A percentile compares a stretch with the other conserved stretches of the same genome.
These are phyloP conservation scores for Colletotrichum spinosum DNA, from an alignment of 2,329 filamentous ascomycete genomes.

Conservation along the genomic window DNA sequence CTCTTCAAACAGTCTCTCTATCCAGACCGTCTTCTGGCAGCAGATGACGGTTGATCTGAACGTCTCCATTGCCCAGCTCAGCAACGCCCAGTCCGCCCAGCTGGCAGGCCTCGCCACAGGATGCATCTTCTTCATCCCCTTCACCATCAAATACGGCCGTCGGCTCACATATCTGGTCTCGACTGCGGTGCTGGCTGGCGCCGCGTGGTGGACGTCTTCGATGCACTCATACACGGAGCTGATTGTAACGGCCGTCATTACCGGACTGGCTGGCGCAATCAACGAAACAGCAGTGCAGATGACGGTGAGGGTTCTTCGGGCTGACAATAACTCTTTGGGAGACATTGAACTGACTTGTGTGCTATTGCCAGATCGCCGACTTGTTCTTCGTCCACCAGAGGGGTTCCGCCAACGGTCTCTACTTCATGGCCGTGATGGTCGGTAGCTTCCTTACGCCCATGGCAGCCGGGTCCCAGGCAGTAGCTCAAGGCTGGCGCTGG, in stretches of 20 bases:
- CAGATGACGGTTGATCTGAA: constrained; percentile 47
- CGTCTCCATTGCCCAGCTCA: constrained; percentile 43
- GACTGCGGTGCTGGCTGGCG: constrained; percentile 33
- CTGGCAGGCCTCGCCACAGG: constrained; percentile 47
- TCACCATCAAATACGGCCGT: constrained; percentile 49
- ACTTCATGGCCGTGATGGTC: constrained; percentile 46
- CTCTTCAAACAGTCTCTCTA: constrained; percentile 23
- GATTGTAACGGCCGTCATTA: constrained; percentile 39
- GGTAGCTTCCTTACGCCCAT: constrained; percentile 45
- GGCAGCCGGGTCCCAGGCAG: constrained; percentile 42
- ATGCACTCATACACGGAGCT: constrained; percentile 31
- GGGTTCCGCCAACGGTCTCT: constrained; percentile 46
- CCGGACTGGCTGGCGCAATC: constrained; percentile 51
- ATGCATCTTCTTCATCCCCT: constrained; percentile 49
- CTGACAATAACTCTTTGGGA: neutral
- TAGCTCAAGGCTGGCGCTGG: constrained; percentile 45
- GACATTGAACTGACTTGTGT: constrained; percentile 1
- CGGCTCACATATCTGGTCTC: constrained; percentile 45
- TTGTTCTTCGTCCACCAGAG: constrained; percentile 47
- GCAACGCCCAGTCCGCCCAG: constrained; percentile 43
- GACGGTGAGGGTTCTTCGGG: constrained; percentile 38
- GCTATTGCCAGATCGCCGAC: constrained; percentile 41
- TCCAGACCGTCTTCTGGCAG: constrained; percentile 47
- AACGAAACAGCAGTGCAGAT: constrained; percentile 53
- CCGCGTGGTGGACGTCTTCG: constrained; percentile 34